Base-by-base conservation (phyloP, 2,329 filamentous ascomycete species). In the Byssoonygena ceratinophila region DNA sequence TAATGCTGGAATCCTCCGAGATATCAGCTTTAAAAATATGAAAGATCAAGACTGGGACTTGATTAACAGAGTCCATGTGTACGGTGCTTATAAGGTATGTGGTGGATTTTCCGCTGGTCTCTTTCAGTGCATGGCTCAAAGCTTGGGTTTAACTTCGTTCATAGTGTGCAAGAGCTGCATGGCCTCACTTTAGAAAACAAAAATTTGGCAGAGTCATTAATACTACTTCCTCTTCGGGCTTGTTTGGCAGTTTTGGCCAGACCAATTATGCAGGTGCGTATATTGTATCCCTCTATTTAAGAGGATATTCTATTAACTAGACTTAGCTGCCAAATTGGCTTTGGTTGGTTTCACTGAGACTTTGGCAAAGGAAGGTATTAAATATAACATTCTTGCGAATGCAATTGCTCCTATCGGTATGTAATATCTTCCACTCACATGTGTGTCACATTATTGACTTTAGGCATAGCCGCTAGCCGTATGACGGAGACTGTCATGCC, bases 21-120 rank as follows among this genome's bases (percentile, higher is more conserved):
- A 97, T 74, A 71, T 97, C 66, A 91, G 87, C 78, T 97, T 98
- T 77, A 95, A 95, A 80, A 97, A 97, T 74, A 94, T 97, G 81
- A 92, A 85, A 70, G 92, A 98, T 69, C 74, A 85, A 66, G 92
- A 98, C 71, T 98, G 92, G 92, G 91, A 98, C 68, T 74, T 96
- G 61, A 86, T 96, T 68, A 87, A 91, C 72, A 84, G 82, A 68
- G 91, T 97, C 54, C 91, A 98, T 72, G 83, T 96, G 63, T 85
- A 82, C 66, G 92, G 92, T 62, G 84, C 89, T 64, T 98, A 94
- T 79, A 97, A 95, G 71, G 75, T 76, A 61, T 40, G 62, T 37
- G 20, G 37, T 22, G 20, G 8, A 22, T 16, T 14, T 29, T 31
- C 22, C 20, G 23, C 8, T 7, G 29, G 45, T 16, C 14, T 39